Base-by-base conservation (phyloP, 257 asterid genomes). In the Solanum ahanhuiri region DNA sequence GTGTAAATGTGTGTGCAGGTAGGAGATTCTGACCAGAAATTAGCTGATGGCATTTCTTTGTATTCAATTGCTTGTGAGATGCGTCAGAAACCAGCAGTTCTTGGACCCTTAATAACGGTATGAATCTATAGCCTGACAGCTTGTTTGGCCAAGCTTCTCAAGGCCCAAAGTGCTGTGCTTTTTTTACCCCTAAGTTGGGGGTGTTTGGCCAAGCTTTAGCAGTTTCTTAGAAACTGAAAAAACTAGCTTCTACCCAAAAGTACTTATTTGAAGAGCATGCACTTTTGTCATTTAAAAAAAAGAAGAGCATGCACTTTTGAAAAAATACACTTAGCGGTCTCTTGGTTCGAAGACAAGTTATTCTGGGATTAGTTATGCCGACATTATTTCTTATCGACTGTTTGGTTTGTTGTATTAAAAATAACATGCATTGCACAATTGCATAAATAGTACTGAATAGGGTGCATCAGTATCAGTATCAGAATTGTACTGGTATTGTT, bases 21-120 rank as follows among this genome's bases (percentile, higher is more conserved):
- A 11, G 99, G 99, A 86, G 96, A 96, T 23, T 93, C 98, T 83
- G 94, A 94, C 88, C 98, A 95, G 93, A 96, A 95, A 87, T 88
- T 95, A 87, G 94, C 98, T 34, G 98, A 96, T 85, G 99, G 98
- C 77, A 96, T 96, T 86, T 88, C 98, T 85, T 86, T 96, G 88
- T 93, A 90, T 90, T 81, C 95, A 1, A 88, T 96, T 83, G 87
- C 93, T 33, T 85, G 98, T 28, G 98, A 95, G 73, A 85, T 34
- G 89, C 90, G 92, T 58, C 93, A 93, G 91, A 96, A 91, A 87
- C 91, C 96, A 30, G 98, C 97, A 70, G 91, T 96, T 69, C 88
- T 96, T 86, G 98, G 98, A 85, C 90, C 96, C 83, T 89, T 96
- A 84, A 88, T 96, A 89, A 92, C 93, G 6, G 98, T 96, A 93